Evolutionary conservation across 805 yeast genomes (phyloP), one percentile per base, ranked within the genome.

Genomic region (Candida railenensis): DNA sequence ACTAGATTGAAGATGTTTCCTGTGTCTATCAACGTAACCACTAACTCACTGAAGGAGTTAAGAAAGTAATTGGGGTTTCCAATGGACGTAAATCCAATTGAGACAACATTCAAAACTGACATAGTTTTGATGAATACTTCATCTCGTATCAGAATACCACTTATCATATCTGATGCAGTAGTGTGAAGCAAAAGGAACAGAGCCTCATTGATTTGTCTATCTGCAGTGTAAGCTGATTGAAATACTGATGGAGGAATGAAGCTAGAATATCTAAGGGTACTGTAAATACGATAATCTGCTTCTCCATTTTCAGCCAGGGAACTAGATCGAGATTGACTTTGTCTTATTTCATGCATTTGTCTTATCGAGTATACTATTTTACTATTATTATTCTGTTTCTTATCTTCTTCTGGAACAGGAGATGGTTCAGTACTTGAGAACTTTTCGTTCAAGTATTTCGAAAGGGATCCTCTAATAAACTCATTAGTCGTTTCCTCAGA

Each of bases 11-110:
- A 57, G 0, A 75, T 33, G 0, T 58, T 46, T 0, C 75, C 75
- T 1, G 67, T 59, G 32, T 74, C 77, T 15, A 77, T 56, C 22
- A 78, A 42, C 16, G 57, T 59, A 33, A 71, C 76, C 49, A 78
- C 57, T 2, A 73, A 53, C 9, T 63, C 59, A 37, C 65, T 70
- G 50, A 74, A 74, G 3, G 70, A 57, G 20, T 57, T 52, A 9
- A 74, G 53, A 45, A 65, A 77, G 8, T 69, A 59, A 34, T 62
- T 66, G 1, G 73, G 69, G 47, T 74, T 74, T 18, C 57, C 58
- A 45, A 56, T 54, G 1, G 51, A 42, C 1, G 55, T 15, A 20
- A 4, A n/a, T 3, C 59, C 56, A 34, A 58, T 37, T 3, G 58
- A 50, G 3, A 51, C 34, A 9, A 59, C 16, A 39, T 42, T 36